Percentiles rank a stretch among this genome's conserved stretches.
These are phyloP conservation scores for Fabrea salina DNA, from an alignment of 169 alveolate genomes.

Conservation along the genomic window DNA sequence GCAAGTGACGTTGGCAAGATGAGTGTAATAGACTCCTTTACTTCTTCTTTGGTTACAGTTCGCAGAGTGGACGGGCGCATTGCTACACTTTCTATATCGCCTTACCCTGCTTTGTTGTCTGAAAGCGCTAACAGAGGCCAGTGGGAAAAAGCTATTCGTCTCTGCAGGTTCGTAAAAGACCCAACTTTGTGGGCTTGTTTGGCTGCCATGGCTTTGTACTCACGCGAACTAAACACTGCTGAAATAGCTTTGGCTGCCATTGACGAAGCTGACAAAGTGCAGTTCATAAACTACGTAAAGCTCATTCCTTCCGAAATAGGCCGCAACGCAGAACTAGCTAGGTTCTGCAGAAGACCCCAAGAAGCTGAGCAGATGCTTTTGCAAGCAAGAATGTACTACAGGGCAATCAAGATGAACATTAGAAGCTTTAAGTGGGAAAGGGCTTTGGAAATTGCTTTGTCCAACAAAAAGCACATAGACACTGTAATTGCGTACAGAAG, in stretches of 20 bases:
- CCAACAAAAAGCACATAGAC: constrained; percentile 78
- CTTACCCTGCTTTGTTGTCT: constrained; percentile 79
- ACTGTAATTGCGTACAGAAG: constrained; percentile 83
- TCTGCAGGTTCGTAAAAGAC: constrained; percentile 84
- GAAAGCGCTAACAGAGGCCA: constrained; percentile 74
- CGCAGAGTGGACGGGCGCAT: constrained; percentile 80
- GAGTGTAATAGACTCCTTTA: constrained; percentile 66
- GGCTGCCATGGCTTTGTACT: constrained; percentile 77
- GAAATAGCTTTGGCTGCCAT: constrained; percentile 88
- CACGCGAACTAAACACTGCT: constrained; percentile 82
- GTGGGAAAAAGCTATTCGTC: constrained; percentile 80
- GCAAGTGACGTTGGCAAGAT: constrained; percentile 72
- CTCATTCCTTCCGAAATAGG: constrained; percentile 66
- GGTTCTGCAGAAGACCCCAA: constrained; percentile 60
- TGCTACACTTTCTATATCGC: constrained; percentile 68
- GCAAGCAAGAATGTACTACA: constrained; percentile 67
- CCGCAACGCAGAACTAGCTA: constrained; percentile 68
- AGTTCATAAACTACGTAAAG: constrained; percentile 70
- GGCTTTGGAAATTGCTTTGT: constrained; percentile 81
- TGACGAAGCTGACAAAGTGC: constrained; percentile 84
- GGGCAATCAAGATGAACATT: constrained; percentile 84
- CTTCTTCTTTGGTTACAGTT: constrained; percentile 63
- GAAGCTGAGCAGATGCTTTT: constrained; percentile 80
- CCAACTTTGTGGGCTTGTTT: constrained; percentile 82
- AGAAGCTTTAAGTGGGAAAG: constrained; percentile 78